Evolutionary conservation across 495 filamentous ascomycete genomes (phyloP).

Genomic region (Parathielavia appendiculata): DNA sequence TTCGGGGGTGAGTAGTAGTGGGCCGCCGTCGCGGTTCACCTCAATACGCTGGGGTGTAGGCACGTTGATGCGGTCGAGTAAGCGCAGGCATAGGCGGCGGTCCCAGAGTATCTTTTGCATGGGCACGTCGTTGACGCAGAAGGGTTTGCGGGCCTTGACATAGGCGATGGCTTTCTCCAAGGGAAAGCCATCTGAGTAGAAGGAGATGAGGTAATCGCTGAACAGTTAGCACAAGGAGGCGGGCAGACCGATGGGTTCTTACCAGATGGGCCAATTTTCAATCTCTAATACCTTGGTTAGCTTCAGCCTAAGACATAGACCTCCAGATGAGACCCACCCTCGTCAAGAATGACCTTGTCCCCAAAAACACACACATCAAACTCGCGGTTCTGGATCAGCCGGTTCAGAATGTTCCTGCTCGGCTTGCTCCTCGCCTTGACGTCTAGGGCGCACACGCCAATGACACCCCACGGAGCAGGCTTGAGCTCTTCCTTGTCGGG

Average conservation of each 20-base stretch:
- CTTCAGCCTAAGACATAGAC: background rate
- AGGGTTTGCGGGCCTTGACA: constrained; percentile 82
- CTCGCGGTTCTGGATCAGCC: constrained; percentile 80
- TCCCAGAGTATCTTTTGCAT: constrained; percentile 99
- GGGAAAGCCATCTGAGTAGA: constrained; percentile 96
- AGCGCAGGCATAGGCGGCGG: constrained; percentile 76
- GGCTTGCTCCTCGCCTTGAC: constrained; percentile 95
- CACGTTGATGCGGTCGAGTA: constrained; percentile 84
- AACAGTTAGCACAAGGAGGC: constrained; percentile 11
- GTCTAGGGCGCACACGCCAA: constrained; percentile 94
- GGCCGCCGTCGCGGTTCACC: constrained; percentile 91
- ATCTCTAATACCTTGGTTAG: constrained; percentile 45
- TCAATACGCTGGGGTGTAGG: constrained; percentile 86
- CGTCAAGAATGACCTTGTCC: constrained; percentile 96
- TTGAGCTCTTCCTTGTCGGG: constrained; percentile 49
- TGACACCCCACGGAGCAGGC: constrained; percentile 51
- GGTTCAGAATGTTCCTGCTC: constrained; percentile 88
- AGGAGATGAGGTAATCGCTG: constrained; percentile 91
- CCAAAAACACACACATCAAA: constrained; percentile 97
- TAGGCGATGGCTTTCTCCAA: constrained; percentile 97
- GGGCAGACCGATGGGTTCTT: constrained; percentile 8
- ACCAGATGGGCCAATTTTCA: constrained; percentile 69
- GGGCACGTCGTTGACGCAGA: constrained; percentile 93
- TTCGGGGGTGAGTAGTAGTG: constrained; percentile 66
- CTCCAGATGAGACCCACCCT: constrained; percentile 50